Evolutionary conservation across 768 basidiomycete species (phyloP).

Genomic region (Boletus patriciae): DNA sequence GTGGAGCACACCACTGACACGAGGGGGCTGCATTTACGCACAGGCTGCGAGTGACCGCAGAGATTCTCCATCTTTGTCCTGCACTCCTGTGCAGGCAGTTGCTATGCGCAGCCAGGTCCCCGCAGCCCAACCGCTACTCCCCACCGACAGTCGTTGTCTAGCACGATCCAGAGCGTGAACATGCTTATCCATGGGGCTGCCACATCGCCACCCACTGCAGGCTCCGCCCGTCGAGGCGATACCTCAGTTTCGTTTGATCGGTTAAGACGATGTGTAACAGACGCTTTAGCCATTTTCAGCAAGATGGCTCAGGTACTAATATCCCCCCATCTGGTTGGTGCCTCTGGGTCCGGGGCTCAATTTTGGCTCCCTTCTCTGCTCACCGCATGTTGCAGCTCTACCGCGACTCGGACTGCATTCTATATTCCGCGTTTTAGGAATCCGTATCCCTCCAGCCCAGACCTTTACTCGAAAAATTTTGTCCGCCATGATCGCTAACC

Average conservation of each 20-base stretch:
- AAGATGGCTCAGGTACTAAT: background rate
- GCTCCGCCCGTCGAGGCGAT: background rate
- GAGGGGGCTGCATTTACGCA: background rate
- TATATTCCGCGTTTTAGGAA: background rate
- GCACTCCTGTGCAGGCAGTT: background rate
- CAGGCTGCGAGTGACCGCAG: background rate
- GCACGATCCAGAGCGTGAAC: background rate
- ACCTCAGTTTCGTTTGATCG: background rate
- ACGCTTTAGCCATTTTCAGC: background rate
- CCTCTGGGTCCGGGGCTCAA: background rate
- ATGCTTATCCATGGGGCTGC: background rate
- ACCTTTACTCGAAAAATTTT: background rate
- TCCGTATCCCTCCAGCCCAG: background rate
- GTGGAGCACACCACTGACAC: conserved; percentile 3
- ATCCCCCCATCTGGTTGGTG: background rate
- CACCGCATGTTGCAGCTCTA: background rate
- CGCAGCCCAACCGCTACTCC: background rate
- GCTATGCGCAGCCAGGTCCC: background rate
- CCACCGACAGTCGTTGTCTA: background rate
- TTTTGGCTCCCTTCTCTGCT: background rate
- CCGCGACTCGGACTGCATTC: background rate
- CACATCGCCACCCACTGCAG: conserved; percentile 1
- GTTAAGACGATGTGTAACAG: background rate
- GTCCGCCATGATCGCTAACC: background rate
- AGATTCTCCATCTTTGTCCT: background rate